phyloP scores from a whole-genome alignment of 441 rosid species.

The Dalechampia spathulata region DNA sequence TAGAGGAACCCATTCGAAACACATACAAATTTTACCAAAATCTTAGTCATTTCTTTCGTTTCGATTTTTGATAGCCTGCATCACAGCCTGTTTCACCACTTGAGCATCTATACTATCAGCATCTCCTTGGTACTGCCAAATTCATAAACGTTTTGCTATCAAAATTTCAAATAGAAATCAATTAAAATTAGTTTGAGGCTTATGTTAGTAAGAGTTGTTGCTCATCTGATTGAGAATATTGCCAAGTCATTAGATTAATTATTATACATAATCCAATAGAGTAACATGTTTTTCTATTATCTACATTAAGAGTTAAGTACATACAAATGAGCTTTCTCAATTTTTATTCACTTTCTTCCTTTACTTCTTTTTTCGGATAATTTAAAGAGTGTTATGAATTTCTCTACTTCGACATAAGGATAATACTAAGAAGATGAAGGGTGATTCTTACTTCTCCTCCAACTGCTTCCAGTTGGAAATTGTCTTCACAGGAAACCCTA shows the following conservation, averaged over 20 bases:
- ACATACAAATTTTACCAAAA: background rate
- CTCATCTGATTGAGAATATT: no score
- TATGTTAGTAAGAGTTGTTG: no score
- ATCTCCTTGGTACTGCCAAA: constrained; percentile 32
- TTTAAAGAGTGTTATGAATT: background rate
- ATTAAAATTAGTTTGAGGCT: background rate
- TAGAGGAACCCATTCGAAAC: no score
- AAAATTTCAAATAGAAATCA: background rate
- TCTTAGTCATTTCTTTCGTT: constrained; percentile 17
- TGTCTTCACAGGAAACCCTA: constrained; percentile 77
- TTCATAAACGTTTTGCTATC: background rate
- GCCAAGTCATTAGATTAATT: no score
- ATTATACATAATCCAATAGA: no score
- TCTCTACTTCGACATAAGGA: background rate
- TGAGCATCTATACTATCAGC: constrained; percentile 42
- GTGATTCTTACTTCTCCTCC: constrained; percentile 52
- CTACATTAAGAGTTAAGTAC: no score
- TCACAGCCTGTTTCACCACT: constrained; percentile 59
- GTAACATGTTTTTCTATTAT: no score
- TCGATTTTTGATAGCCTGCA: constrained; percentile 54
- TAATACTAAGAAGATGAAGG: background rate
- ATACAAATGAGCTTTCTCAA: no score
- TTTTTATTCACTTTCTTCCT: no score
- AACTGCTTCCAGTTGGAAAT: constrained; percentile 61
- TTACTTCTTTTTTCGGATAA: background rate